Base-by-base conservation (phyloP, 2,329 filamentous ascomycete species). In the Arthrobotrys iridis region DNA sequence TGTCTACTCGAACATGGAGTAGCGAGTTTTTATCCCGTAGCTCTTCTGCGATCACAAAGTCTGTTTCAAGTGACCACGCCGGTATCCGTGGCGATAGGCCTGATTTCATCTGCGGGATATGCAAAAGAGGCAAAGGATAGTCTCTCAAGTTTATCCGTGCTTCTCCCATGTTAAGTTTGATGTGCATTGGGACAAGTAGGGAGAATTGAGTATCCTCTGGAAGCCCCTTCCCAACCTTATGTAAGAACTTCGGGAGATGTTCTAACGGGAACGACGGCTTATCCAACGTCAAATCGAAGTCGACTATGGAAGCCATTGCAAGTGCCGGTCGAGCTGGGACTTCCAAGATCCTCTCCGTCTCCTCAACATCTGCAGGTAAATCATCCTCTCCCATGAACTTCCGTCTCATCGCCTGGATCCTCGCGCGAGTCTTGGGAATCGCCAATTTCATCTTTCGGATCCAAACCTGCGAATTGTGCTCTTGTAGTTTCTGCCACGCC, bases 31-130 rank as follows among this genome's bases (percentile, higher is more conserved):
- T 83, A 18, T 93, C 91, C 75, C 93, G 88, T 79, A 90, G 97
- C 81, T 99, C 96, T 83, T 99, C 95, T 0, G 93, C 96, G 76
- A 99, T 90, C 3, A 99, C 93, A 81, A 99, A 97, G 80, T 99
- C 92, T 0, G 93, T 91, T 78, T 89, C 91, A 62, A 99, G 84
- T 0, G 91, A 93, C 81, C 96, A 88, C 58, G 93, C 91, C n/a
- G 92, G 90, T 30, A 93, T 83, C 66, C 91, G 88, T 3, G 90
- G 87, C 0, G 93, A 92, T 81, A 98, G 94, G 0, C 90, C 90
- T 13, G 89, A 85, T 74, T 92, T 91, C 76, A 97, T 87, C 0
- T 90, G 87, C 0, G 96, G 95, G 18, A 99, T 91, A 81, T 99
- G 95, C 28, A 99, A 82, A 24, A 99, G 84, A 2, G 96, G 95